phyloP scores from a whole-genome alignment of 1,284 basidiomycete species.

The Sanghuangporus baumii region DNA sequence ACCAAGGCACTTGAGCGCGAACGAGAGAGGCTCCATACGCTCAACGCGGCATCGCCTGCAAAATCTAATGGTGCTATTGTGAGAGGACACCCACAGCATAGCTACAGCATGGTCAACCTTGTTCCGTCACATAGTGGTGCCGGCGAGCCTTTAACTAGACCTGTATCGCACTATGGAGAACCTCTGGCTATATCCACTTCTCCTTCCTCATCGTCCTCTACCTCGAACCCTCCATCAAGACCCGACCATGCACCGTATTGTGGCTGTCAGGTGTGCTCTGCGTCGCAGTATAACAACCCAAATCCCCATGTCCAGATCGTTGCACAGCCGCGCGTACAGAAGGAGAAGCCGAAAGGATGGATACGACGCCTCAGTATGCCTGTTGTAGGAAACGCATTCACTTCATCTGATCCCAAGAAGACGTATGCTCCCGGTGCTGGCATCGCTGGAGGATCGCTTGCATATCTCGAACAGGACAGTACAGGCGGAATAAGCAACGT shows the following conservation, averaged over 20 bases:
- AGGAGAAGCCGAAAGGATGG: slow-evolving; percentile 64
- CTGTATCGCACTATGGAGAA: slow-evolving; percentile 13
- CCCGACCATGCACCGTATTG: slow-evolving; percentile 21
- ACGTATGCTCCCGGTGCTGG: slow-evolving; percentile 3
- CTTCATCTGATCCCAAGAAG: slow-evolving; percentile 26
- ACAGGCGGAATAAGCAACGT: slow-evolving; percentile 29
- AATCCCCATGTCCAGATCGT: slow-evolving; percentile 3
- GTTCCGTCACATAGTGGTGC: not conserved
- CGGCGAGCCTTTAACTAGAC: slow-evolving; percentile 1
- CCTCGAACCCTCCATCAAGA: slow-evolving; percentile 10
- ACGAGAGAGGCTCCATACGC: slow-evolving; percentile 31
- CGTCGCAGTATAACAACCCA: slow-evolving; percentile 16
- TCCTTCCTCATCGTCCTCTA: slow-evolving; percentile 16
- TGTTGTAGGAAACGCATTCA: slow-evolving; percentile 50
- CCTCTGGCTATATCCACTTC: slow-evolving; percentile 2
- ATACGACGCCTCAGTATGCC: slow-evolving; percentile 75
- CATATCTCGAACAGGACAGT: slow-evolving; percentile 34
- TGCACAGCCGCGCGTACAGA: slow-evolving; percentile 26
- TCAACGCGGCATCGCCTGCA: slow-evolving; percentile 6
- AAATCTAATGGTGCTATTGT: slow-evolving; percentile 3
- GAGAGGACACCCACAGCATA: slow-evolving; percentile 11
- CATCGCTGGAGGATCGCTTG: slow-evolving; percentile 24
- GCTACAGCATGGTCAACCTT: slow-evolving; percentile 18
- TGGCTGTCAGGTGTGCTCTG: slow-evolving; percentile 22
- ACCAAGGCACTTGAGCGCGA: slow-evolving; percentile 51